These are phyloP conservation scores for Calonectria pseudoturangicola DNA, from an alignment of 2,329 filamentous ascomycete genomes.

Conservation along the genomic window DNA sequence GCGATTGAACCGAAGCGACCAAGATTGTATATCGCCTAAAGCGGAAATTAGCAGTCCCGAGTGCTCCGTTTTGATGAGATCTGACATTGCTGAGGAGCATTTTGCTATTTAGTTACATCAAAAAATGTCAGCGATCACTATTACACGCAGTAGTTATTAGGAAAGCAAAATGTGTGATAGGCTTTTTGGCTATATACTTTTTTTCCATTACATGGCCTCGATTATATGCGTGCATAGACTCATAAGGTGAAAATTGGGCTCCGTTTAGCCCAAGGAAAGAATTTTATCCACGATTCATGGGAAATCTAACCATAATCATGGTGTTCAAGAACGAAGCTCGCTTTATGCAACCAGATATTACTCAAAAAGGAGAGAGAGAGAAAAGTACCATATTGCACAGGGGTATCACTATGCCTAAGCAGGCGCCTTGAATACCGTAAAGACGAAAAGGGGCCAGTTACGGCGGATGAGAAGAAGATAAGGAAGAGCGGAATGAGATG, in stretches of 20 bases:
- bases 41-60: no score
- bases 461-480: background rate
- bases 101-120: no score
- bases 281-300: background rate
- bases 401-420: slow-evolving; percentile 20
- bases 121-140: no score
- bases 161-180: background rate
- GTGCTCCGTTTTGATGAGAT: no score
- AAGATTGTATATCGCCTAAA: no score
- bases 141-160: no score
- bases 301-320: background rate
- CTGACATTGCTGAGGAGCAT: no score
- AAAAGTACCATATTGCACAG: slow-evolving; percentile 2
- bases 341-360: background rate
- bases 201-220: background rate
- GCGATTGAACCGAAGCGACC: no score
- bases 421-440: slow-evolving; percentile 7
- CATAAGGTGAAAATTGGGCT: background rate
- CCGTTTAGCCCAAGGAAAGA: background rate
- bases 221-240: background rate
- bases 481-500: background rate
- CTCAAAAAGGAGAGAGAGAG: background rate
- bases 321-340: background rate
- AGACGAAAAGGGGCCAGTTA: background rate
- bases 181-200: background rate